phyloP scores from a whole-genome alignment of 768 basidiomycete genomes.

The Suillus weaverae region DNA sequence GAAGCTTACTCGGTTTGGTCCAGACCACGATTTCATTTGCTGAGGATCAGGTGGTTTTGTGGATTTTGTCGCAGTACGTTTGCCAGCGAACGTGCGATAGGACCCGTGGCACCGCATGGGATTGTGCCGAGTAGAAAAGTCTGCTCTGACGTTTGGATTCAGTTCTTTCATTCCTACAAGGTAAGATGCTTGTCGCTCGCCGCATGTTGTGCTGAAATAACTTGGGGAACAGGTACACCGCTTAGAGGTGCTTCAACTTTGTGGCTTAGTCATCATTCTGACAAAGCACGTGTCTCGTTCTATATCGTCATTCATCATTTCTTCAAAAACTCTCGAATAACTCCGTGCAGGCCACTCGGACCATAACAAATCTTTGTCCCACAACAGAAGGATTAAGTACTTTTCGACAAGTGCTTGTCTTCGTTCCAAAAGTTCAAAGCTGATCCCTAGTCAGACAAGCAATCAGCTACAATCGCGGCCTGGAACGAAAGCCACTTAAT shows the following conservation, averaged over 20 bases:
- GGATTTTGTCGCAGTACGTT: slow-evolving; percentile 12
- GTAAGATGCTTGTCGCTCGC: slow-evolving; percentile 9
- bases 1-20: not conserved
- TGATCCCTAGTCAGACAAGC: not conserved
- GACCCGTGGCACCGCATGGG: slow-evolving; percentile 35
- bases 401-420: not conserved
- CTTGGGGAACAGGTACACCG: not conserved
- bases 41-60: not conserved
- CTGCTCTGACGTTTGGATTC: slow-evolving; percentile 12
- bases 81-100: slow-evolving; percentile 35
- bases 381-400: not conserved
- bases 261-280: slow-evolving; percentile 33
- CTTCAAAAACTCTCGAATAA: slow-evolving; percentile 14
- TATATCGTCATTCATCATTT: slow-evolving; percentile 41
- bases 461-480: slow-evolving; percentile 8
- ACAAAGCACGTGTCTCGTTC: slow-evolving; percentile 34
- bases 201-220: not conserved
- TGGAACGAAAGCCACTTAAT: slow-evolving; percentile 37
- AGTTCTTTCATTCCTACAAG: slow-evolving; percentile 15
- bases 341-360: not conserved
- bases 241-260: not conserved
- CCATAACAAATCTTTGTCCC: not conserved
- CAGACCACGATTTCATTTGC: slow-evolving; percentile 2
- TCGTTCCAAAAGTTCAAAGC: not conserved
- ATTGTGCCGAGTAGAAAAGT: slow-evolving; percentile 30